Percentiles rank a stretch among this genome's conserved stretches.
These are phyloP conservation scores for Penicillium sp. DNA, from an alignment of 2,329 filamentous ascomycete genomes.

Conservation along the genomic window DNA sequence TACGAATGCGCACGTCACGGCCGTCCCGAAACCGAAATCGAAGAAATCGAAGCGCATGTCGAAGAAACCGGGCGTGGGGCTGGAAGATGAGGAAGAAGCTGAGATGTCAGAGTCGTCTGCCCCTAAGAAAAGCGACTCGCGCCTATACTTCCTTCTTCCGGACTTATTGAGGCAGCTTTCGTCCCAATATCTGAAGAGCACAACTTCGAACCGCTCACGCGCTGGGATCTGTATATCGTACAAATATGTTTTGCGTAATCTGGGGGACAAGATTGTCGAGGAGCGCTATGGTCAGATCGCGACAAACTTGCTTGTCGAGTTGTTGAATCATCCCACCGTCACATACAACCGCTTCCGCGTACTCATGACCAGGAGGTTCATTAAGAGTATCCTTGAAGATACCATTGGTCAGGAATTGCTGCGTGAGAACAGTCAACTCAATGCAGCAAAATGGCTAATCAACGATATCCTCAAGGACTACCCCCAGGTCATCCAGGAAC, in stretches of 20 bases:
- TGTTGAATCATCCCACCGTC: slow-evolving; percentile 73
- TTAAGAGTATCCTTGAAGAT: slow-evolving; percentile 79
- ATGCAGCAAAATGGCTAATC: slow-evolving; percentile 75
- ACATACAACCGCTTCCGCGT: slow-evolving; percentile 83
- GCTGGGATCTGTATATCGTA: slow-evolving; percentile 87
- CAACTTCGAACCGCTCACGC: slow-evolving; percentile 75
- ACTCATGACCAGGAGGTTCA: slow-evolving; percentile 77
- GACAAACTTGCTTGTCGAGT: slow-evolving; percentile 73
- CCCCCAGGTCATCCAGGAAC: slow-evolving; percentile 81
- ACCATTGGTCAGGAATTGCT: slow-evolving; percentile 77
- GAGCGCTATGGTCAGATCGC: slow-evolving; percentile 77
- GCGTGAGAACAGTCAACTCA: slow-evolving; percentile 83
- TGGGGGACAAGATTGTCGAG: slow-evolving; percentile 82
- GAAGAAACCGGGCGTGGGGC: slow-evolving; percentile 56
- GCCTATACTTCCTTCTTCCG: slow-evolving; percentile 68
- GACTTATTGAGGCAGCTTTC: slow-evolving; percentile 80
- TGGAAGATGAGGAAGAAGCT: slow-evolving; percentile 69
- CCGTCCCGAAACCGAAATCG: slow-evolving; percentile 57
- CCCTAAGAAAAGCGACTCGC: slow-evolving; percentile 67
- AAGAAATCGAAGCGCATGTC: slow-evolving; percentile 73
- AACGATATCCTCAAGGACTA: slow-evolving; percentile 93
- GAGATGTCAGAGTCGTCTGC: slow-evolving; percentile 71
- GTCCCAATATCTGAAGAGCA: slow-evolving; percentile 71
- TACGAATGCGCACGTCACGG: slow-evolving; percentile 52
- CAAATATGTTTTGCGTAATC: slow-evolving; percentile 69